These are phyloP conservation scores for Trichoderma atrobrunneum DNA, from an alignment of 2,329 filamentous ascomycete species.

Conservation along the genomic window DNA sequence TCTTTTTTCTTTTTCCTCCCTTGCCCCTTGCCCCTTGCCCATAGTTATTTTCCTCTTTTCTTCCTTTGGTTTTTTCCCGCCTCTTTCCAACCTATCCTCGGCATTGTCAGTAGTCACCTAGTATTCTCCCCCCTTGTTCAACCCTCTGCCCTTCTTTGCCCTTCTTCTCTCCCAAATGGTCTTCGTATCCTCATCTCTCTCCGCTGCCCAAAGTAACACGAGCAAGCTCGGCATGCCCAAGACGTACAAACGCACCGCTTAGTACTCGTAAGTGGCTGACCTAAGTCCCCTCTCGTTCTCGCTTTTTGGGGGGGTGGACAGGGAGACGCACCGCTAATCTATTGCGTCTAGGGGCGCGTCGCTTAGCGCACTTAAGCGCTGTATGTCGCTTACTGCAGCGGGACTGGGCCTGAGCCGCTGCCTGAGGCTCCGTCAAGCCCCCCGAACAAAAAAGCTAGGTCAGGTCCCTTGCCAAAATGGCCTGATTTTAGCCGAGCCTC, in stretches of 20 bases:
- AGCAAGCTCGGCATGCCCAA: not conserved
- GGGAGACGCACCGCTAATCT: not conserved
- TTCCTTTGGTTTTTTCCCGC: not conserved
- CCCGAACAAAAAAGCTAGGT: not conserved
- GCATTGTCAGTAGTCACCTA: not conserved
- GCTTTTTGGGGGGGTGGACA: not conserved
- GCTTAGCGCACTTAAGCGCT: constrained; percentile 20
- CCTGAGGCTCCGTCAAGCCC: not conserved
- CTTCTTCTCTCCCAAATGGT: not conserved
- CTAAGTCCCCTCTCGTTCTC: not conserved
- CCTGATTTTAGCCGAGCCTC: constrained; percentile 7
- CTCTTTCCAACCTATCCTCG: not conserved
- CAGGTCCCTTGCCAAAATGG: not conserved
- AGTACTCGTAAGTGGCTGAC: not conserved
- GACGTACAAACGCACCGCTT: not conserved
- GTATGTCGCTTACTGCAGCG: constrained; percentile 17
- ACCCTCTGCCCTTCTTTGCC: not conserved
- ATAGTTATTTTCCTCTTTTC: not conserved
- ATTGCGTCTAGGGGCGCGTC: constrained; percentile 16
- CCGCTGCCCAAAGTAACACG: not conserved
- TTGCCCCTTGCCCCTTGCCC: not conserved
- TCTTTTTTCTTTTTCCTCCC: not conserved
- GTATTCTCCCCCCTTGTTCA: too few relatives aligned
- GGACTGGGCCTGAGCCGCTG: not conserved
- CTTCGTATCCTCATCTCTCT: not conserved